These are phyloP conservation scores for Multifurca ochricompacta DNA, from an alignment of 768 basidiomycete species.

Conservation along the genomic window DNA sequence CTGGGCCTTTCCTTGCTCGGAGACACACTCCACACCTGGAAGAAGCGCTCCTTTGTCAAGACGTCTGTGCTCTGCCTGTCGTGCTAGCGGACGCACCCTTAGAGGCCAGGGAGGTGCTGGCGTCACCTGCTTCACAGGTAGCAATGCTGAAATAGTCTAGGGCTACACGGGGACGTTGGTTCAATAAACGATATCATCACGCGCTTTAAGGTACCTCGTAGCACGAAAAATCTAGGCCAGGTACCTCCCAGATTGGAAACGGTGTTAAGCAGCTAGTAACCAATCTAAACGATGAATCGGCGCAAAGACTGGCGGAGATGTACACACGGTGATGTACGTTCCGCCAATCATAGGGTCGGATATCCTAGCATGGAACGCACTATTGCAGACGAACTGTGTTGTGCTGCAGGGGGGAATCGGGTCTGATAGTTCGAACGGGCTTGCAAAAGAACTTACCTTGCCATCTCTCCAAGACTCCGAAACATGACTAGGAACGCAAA, in stretches of 20 bases:
- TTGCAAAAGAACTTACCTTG: slow-evolving; percentile 49
- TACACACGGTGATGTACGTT: slow-evolving; percentile 94
- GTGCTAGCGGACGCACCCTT: slow-evolving; percentile 43
- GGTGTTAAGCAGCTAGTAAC: slow-evolving; percentile 77
- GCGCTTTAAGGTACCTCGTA: slow-evolving; percentile 51
- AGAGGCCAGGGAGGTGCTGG: slow-evolving; percentile 42
- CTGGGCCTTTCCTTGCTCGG: slow-evolving; percentile 76
- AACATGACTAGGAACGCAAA: slow-evolving; percentile 73
- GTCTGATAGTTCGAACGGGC: slow-evolving; percentile 6
- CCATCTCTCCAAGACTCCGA: slow-evolving; percentile 77
- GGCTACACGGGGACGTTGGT: slow-evolving; percentile 36
- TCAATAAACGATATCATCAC: background rate
- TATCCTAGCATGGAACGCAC: slow-evolving; percentile 93
- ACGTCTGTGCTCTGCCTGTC: background rate
- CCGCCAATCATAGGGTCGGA: slow-evolving; percentile 96
- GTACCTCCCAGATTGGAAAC: slow-evolving; percentile 97
- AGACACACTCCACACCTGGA: slow-evolving; percentile 82
- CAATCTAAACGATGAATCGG: background rate
- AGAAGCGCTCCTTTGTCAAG: background rate
- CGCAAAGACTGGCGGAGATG: background rate
- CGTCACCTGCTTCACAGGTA: slow-evolving; percentile 65
- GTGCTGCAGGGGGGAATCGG: slow-evolving; percentile 46
- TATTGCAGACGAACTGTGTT: slow-evolving; percentile 95
- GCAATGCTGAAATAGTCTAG: slow-evolving; percentile 86
- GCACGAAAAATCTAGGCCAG: slow-evolving; percentile 93